Conservation (phyloP, 805 yeast genomes). For the Suhomyces vadensis region DNA sequence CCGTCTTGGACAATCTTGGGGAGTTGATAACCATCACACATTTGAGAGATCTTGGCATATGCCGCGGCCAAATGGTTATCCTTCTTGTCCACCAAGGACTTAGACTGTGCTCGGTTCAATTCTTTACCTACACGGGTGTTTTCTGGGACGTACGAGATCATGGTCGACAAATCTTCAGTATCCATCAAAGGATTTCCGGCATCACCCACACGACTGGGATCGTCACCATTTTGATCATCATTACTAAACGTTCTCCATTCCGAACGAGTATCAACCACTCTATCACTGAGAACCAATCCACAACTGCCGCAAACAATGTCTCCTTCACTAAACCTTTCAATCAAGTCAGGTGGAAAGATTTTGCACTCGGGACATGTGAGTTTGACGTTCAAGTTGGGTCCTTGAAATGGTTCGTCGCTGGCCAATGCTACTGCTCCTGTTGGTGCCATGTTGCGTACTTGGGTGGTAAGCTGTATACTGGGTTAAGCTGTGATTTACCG, state of each 20-base stretch:
- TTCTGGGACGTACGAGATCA: constrained; percentile 85
- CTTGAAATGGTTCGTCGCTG: constrained; percentile 26
- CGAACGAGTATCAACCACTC: constrained; percentile 90
- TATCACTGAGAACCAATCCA: constrained; percentile 89
- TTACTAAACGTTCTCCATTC: constrained; percentile 99
- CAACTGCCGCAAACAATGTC: constrained; percentile 98
- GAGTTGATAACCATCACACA: constrained; percentile 94
- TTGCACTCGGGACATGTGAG: constrained; percentile 95
- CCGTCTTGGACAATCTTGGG: constrained; percentile 97
- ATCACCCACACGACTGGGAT: constrained; percentile 99
- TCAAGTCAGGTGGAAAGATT: constrained; percentile 91
- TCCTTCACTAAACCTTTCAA: constrained; percentile 94
- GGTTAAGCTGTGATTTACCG: no score
- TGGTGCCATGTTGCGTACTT: constrained; percentile 3
- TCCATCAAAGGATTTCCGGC: constrained; percentile 91
- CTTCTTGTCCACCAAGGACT: constrained; percentile 78
- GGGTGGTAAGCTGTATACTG: no score
- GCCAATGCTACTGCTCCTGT: background rate
- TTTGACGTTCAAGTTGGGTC: constrained; percentile 85
- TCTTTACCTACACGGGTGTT: constrained; percentile 88
- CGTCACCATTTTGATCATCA: constrained; percentile 97
- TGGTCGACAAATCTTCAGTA: constrained; percentile 87
- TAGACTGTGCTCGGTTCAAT: constrained; percentile 84
- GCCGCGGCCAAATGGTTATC: constrained; percentile 89
- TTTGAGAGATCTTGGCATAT: constrained; percentile 85